Conservation (phyloP, 2,329 filamentous ascomycete species). For the Cadophora malorum region DNA sequence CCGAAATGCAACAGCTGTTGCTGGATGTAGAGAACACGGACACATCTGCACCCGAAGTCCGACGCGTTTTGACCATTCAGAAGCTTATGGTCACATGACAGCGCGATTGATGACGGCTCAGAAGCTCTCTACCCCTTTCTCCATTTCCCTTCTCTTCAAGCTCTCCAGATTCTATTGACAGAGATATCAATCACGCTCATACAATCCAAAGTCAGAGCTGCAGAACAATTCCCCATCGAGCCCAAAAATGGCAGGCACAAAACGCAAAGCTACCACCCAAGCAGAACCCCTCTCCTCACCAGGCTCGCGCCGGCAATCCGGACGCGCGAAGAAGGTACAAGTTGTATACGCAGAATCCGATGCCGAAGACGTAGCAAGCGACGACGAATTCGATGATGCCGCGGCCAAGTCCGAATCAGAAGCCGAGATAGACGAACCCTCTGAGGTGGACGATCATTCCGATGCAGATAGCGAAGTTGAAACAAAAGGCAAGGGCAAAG, state of each 20-base stretch:
- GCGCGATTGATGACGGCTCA: background rate
- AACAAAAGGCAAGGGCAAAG: conserved; percentile 4
- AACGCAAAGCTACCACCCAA: conserved; percentile 27
- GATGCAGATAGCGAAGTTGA: conserved; percentile 14
- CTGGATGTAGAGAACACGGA: background rate
- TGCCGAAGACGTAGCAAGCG: conserved; percentile 27
- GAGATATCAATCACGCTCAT: background rate
- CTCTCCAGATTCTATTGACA: background rate
- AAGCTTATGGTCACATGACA: background rate
- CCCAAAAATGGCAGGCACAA: conserved; percentile 32
- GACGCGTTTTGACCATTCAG: background rate
- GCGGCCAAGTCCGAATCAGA: conserved; percentile 17
- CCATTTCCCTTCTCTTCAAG: background rate
- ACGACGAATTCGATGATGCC: conserved; percentile 23
- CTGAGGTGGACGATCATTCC: conserved; percentile 22
- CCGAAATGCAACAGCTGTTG: background rate
- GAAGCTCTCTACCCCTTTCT: background rate
- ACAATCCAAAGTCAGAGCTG: background rate
- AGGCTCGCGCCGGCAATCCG: conserved; percentile 27
- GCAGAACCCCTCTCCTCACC: conserved; percentile 14
- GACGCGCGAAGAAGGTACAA: conserved; percentile 29
- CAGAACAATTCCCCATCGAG: background rate
- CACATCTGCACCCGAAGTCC: background rate
- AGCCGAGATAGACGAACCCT: conserved; percentile 18
- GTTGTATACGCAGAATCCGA: conserved; percentile 31